Evolutionary conservation across 129 eudicot species (phyloP), one percentile per base, ranked within the genome.

Genomic region (Flaveria bidentis): DNA sequence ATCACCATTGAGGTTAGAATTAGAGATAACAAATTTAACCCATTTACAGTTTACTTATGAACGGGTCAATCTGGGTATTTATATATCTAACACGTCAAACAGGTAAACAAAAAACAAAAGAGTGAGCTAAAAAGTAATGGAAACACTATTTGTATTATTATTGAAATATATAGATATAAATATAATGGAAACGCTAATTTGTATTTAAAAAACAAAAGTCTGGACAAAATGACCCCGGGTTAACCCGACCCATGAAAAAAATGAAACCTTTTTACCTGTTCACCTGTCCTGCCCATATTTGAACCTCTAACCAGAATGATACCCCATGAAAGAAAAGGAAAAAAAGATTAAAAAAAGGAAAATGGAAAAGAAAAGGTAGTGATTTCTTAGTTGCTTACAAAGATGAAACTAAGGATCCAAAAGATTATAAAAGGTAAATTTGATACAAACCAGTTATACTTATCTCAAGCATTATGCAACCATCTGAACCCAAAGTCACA

Each of bases 381-480:
- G 17, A 14, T 57, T 33, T 25, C 26, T 53, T 1, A 41, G 56
- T 8, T 57, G 25, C 61, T 20, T 14, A 53, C 22, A 12, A 12
- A 64, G 46, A 53, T 10, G 45, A 0, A 52, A 22, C 11, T 53
- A 51, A 76, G 53, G 53, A 50, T 30, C 8, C 3, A 3, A 52
- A 76, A 76, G 30, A 56, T 2, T 30, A 67, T 39, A 56, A 23
- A 4, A 41, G 25, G 42, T 41, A n/a, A 68, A 81, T 33, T 15
- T 62, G 42, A 17, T 55, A 44, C 86, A 7, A 75, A 93, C 97
- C 95, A 55, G 51, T 81, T 57, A 18, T 63, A 83, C 86, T 78
- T 82, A 96, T 87, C 83, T 91, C 88, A n/a, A 93, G 86, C 98
- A 93, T 93, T 51, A 93, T 72, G 84, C 98, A 93, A 18, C 98